Conservation (phyloP, 345 rosid species). For the Citrus mangshanensis region DNA sequence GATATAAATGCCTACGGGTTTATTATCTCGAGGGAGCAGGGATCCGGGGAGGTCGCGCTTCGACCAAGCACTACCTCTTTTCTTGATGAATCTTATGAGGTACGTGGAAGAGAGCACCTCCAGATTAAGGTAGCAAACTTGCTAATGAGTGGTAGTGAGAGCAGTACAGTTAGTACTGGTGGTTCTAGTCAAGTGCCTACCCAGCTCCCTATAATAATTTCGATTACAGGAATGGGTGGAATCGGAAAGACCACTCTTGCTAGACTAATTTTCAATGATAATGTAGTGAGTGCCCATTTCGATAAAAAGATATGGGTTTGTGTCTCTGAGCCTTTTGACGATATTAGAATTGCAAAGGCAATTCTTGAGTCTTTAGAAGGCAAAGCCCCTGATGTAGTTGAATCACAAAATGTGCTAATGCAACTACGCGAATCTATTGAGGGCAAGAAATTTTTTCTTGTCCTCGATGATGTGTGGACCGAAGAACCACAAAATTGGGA, state of each 20-base stretch:
- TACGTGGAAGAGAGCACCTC: no score
- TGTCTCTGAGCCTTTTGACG: not conserved
- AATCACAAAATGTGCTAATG: not conserved
- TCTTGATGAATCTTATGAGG: not conserved
- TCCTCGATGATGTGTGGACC: not conserved
- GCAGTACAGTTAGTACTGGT: no score
- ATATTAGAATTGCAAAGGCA: not conserved
- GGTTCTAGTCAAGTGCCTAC: no score
- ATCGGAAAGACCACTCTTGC: no score
- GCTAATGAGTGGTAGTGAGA: no score
- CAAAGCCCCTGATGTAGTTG: rapidly evolving
- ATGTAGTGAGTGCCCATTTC: not conserved
- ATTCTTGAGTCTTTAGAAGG: not conserved
- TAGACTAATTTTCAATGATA: no score
- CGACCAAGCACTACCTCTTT: not conserved
- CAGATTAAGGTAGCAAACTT: no score
- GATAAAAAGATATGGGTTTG: not conserved
- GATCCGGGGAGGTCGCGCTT: no score
- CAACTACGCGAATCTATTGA: not conserved
- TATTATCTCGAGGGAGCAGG: no score
- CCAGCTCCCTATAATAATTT: no score
- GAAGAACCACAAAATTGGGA: not conserved
- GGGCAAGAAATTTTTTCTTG: no score
- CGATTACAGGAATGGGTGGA: no score
- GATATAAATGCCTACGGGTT: not conserved